Evolutionary conservation across 2,329 filamentous ascomycete species (phyloP).

Genomic region (Fusarium incarnatum): DNA sequence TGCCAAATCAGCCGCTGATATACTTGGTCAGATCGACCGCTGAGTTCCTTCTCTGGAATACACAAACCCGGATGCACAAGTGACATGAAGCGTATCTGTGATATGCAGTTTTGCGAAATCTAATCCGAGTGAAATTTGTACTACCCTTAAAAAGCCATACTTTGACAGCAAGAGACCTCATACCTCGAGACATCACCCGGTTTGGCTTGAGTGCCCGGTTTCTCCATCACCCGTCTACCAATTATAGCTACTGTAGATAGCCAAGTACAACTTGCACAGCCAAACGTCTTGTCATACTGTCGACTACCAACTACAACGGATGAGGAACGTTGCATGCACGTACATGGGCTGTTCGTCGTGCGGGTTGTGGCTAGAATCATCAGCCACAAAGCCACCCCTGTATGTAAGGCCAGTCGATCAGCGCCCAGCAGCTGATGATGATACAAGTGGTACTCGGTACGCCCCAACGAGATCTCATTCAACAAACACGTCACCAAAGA

Average conservation of each 20-base stretch:
- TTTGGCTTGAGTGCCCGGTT: neutral
- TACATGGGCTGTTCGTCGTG: neutral
- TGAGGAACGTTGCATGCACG: neutral
- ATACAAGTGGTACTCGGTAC: conserved; percentile 8
- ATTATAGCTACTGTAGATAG: neutral
- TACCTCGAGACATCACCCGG: neutral
- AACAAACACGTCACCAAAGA: conserved; percentile 33
- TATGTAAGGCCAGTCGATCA: conserved; percentile 4
- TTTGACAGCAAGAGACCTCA: neutral
- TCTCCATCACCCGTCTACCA: neutral
- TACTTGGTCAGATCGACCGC: neutral
- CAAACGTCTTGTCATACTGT: neutral
- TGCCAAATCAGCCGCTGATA: neutral
- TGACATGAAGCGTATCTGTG: neutral
- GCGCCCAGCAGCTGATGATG: neutral
- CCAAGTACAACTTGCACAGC: neutral
- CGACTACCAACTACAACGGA: too few species aligned
- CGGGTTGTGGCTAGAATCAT: neutral
- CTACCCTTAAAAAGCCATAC: neutral
- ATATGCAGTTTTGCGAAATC: neutral
- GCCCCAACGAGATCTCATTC: conserved; percentile 34
- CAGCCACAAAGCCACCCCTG: conserved; percentile 36
- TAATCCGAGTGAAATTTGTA: neutral
- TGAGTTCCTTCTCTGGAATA: neutral
- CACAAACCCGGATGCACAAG: accelerated